These are phyloP conservation scores for Tephrocybe sp. DNA, from an alignment of 768 basidiomycete species.

Conservation along the genomic window DNA sequence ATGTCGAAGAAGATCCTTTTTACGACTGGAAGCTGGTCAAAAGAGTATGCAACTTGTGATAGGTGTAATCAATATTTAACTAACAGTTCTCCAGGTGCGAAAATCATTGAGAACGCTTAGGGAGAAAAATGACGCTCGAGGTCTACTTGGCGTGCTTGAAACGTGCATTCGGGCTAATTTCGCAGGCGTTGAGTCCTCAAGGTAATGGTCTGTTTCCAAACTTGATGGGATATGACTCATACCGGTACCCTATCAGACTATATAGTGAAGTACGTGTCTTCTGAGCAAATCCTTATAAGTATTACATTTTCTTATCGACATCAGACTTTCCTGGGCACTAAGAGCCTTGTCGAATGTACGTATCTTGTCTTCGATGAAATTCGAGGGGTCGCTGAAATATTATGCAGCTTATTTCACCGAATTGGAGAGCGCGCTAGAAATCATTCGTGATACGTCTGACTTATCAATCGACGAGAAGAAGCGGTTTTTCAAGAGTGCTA, in stretches of 20 bases:
- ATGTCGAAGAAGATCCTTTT: slow-evolving; percentile 80
- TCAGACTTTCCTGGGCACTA: slow-evolving; percentile 91
- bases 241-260: slow-evolving; percentile 43
- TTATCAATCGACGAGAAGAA: slow-evolving; percentile 87
- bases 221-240: neutral
- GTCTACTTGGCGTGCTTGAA: slow-evolving; percentile 86
- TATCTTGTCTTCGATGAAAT: slow-evolving; percentile 1
- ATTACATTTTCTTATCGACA: slow-evolving; percentile 14
- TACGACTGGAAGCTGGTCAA: slow-evolving; percentile 90
- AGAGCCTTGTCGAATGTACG: slow-evolving; percentile 83
- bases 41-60: slow-evolving; percentile 45
- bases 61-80: neutral
- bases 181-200: slow-evolving; percentile 85
- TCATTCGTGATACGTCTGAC: slow-evolving; percentile 70
- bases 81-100: slow-evolving; percentile 51
- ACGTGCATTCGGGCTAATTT: slow-evolving; percentile 92
- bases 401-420: slow-evolving; percentile 79
- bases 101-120: slow-evolving; percentile 71
- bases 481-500: slow-evolving; percentile 86
- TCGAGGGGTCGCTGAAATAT: slow-evolving; percentile 6
- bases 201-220: slow-evolving; percentile 35
- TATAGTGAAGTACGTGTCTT: slow-evolving; percentile 82
- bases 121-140: slow-evolving; percentile 78
- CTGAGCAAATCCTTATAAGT: slow-evolving; percentile 2
- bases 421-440: slow-evolving; percentile 72